phyloP scores from a whole-genome alignment of 257 asterid species.

The Sherardia arvensis region DNA sequence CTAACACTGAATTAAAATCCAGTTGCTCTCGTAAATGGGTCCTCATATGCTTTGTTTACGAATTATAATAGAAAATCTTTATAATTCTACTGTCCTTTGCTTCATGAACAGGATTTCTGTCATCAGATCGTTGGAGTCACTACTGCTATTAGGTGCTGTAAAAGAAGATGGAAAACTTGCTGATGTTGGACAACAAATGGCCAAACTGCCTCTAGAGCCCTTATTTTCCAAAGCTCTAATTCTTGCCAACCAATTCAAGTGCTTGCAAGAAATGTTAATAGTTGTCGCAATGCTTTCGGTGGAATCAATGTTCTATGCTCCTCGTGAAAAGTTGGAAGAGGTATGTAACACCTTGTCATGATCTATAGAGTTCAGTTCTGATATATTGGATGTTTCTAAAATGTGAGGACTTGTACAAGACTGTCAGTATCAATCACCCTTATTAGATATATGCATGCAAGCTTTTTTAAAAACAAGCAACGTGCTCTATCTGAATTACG shows the following conservation, averaged over 20 bases:
- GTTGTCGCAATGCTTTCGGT: conserved; percentile 86
- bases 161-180: conserved; percentile 67
- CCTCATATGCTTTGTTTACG: neutral
- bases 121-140: conserved; percentile 75
- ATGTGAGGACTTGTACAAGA: neutral
- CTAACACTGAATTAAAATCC: neutral
- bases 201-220: conserved; percentile 87
- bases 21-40: neutral
- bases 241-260: conserved; percentile 66
- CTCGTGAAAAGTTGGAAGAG: conserved; percentile 95
- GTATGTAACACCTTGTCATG: conserved; percentile 24
- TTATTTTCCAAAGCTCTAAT: conserved; percentile 82
- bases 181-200: conserved; percentile 84
- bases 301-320: conserved; percentile 82
- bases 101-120: conserved; percentile 55
- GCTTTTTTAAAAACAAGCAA: neutral
- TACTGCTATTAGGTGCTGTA: conserved; percentile 84
- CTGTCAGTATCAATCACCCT: too few species aligned
- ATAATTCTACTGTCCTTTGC: neutral
- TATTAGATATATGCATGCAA: too few species aligned
- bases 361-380: neutral
- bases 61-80: neutral
- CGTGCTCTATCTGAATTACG: too few species aligned
- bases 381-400: neutral
- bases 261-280: conserved; percentile 90